phyloP scores from a whole-genome alignment of 345 rosid genomes.

The Populus deltoides region DNA sequence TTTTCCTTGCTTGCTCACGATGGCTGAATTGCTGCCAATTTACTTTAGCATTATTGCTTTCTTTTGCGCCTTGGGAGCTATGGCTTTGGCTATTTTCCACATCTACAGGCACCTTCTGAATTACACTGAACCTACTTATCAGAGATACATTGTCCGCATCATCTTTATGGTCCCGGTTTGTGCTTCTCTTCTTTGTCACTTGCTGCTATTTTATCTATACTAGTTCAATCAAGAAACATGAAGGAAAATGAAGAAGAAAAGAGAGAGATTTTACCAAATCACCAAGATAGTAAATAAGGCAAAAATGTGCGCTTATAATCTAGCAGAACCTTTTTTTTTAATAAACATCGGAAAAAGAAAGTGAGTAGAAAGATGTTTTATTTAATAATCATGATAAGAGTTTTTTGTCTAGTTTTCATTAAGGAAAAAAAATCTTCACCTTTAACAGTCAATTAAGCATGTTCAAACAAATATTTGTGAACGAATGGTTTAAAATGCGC shows the following conservation, averaged over 20 bases:
- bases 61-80: slow-evolving; percentile 68
- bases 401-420: background rate
- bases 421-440: background rate
- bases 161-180: slow-evolving; percentile 97
- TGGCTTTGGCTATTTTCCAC: slow-evolving; percentile 65
- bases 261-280: background rate
- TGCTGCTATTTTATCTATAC: background rate
- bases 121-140: slow-evolving; percentile 91
- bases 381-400: background rate
- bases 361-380: background rate
- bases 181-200: slow-evolving; percentile 3
- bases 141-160: slow-evolving; percentile 92
- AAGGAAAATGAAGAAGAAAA: background rate
- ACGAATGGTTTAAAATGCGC: background rate
- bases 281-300: background rate
- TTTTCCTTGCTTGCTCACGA: slow-evolving; percentile 14
- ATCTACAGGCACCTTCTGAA: slow-evolving; percentile 84
- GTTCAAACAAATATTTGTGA: background rate
- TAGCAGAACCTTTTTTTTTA: background rate
- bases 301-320: background rate
- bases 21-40: slow-evolving; percentile 59
- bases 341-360: background rate
- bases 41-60: slow-evolving; percentile 55
- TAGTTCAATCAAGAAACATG: background rate
- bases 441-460: background rate